Percentiles rank a stretch among this genome's conserved stretches.
phyloP scores from a whole-genome alignment of 2,329 filamentous ascomycete genomes.

The Aspergillus uvarum region DNA sequence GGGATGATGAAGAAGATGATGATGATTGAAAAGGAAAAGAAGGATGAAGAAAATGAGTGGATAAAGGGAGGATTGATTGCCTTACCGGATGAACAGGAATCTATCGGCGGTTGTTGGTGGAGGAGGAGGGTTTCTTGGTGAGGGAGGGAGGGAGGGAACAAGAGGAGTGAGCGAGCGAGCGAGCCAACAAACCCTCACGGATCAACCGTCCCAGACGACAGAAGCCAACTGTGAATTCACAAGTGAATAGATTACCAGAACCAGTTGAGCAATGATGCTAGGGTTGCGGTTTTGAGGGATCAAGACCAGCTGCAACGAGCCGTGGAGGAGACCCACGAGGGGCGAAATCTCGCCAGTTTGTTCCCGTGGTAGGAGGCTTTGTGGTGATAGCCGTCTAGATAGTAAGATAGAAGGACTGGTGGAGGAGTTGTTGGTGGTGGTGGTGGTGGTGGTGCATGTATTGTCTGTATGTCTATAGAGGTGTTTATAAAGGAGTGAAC shows the following conservation, averaged over 20 bases:
- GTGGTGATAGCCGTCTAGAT: not conserved
- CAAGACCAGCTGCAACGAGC: slow-evolving; percentile 1
- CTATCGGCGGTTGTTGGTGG: slow-evolving; percentile 17
- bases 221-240: slow-evolving; percentile 9
- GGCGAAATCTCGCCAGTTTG: not conserved
- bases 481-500: too few relatives aligned
- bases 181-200: slow-evolving; percentile 20
- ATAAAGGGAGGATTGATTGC: slow-evolving; percentile 12
- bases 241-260: slow-evolving; percentile 5
- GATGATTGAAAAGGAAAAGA: slow-evolving; percentile 11
- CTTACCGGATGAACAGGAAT: slow-evolving; percentile 20
- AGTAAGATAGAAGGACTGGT: not conserved
- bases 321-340: not conserved
- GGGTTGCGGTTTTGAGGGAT: not conserved
- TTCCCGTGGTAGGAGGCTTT: not conserved
- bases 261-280: not conserved
- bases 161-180: slow-evolving; percentile 2
- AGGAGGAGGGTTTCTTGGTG: slow-evolving; percentile 1
- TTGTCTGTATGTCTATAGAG: not conserved
- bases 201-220: slow-evolving; percentile 14
- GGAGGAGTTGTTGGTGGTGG: too few relatives aligned
- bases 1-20: not conserved
- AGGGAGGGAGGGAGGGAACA: not conserved
- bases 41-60: slow-evolving; percentile 8
- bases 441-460: too few relatives aligned